A percentile compares a stretch with the other conserved stretches of the same genome.
phyloP scores from a whole-genome alignment of 2,329 filamentous ascomycete species.

The Cladosporium sp. region DNA sequence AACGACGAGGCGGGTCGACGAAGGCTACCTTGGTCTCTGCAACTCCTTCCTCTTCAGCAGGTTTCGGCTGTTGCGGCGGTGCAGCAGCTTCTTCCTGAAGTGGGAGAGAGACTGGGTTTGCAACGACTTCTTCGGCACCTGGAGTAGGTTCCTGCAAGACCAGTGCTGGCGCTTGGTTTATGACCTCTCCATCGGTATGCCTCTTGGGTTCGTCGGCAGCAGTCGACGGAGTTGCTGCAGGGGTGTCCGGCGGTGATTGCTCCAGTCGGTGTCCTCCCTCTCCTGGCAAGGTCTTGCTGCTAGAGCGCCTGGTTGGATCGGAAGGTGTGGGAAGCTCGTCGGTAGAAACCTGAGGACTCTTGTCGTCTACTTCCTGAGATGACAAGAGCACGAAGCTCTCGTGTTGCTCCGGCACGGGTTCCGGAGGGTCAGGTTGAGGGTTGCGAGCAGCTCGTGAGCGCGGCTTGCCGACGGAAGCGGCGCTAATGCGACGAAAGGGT shows the following conservation, averaged over 20 bases:
- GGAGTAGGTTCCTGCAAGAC: conserved; percentile 28
- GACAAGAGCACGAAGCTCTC: conserved; percentile 14
- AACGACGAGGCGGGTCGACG: neutral
- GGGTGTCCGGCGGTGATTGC: neutral
- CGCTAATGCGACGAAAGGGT: neutral
- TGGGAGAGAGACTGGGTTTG: neutral
- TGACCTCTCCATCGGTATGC: conserved; percentile 6
- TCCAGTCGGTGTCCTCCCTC: too few species aligned
- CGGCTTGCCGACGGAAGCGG: neutral
- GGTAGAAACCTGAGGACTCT: neutral
- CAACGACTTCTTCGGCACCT: conserved; percentile 2
- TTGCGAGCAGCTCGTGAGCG: conserved; percentile 9
- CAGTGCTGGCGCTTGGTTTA: conserved; percentile 18
- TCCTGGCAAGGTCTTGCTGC: conserved; percentile 15
- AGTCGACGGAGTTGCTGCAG: neutral
- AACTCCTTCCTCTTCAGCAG: neutral
- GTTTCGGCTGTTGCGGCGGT: neutral
- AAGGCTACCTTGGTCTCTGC: neutral
- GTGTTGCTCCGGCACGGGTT: conserved; percentile 17
- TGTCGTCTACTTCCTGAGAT: neutral
- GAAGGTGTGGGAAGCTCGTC: neutral
- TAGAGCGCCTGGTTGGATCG: neutral
- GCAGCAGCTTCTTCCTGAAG: neutral
- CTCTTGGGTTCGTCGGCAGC: neutral
- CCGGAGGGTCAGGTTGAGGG: conserved; percentile 15